Conservation (phyloP, 805 yeast genomes). For the Scheffersomyces lignosus region DNA sequence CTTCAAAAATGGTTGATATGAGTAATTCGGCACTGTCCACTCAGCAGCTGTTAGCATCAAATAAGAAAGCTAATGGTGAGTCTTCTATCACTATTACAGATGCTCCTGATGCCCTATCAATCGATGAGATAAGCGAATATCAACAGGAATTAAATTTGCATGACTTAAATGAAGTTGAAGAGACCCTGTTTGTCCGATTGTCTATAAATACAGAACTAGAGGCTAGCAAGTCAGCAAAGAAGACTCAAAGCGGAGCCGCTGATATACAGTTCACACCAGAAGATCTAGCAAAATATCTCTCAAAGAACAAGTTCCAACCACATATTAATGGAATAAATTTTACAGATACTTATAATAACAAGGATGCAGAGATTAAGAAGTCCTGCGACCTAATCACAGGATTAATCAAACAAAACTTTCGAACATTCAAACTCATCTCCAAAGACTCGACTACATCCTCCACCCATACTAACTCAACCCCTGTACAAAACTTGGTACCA, state of each 20-base stretch:
- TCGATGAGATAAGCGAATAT: slow-evolving; percentile 29
- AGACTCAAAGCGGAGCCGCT: slow-evolving; percentile 21
- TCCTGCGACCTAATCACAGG: slow-evolving; percentile 45
- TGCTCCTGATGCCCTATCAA: background rate
- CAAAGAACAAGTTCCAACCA: slow-evolving; percentile 13
- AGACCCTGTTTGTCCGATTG: slow-evolving; percentile 54
- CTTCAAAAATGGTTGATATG: slow-evolving; percentile 70
- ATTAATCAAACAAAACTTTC: slow-evolving; percentile 53
- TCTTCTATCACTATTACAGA: background rate
- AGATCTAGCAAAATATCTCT: slow-evolving; percentile 16
- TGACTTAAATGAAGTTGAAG: slow-evolving; percentile 51
- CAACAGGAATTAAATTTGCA: slow-evolving; percentile 47
- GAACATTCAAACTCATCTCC: slow-evolving; percentile 46
- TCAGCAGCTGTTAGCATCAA: background rate
- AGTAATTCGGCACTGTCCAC: slow-evolving; percentile 5
- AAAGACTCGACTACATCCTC: slow-evolving; percentile 8
- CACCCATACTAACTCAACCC: no score
- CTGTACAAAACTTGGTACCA: slow-evolving; percentile 36
- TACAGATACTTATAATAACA: slow-evolving; percentile 28
- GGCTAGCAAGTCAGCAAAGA: slow-evolving; percentile 20
- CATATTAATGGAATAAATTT: slow-evolving; percentile 20
- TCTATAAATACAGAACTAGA: slow-evolving; percentile 28
- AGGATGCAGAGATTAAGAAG: slow-evolving; percentile 37
- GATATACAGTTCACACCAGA: slow-evolving; percentile 19
- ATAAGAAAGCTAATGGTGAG: no score